Conservation (phyloP, 2,329 filamentous ascomycete genomes). For the Alternaria rosae region DNA sequence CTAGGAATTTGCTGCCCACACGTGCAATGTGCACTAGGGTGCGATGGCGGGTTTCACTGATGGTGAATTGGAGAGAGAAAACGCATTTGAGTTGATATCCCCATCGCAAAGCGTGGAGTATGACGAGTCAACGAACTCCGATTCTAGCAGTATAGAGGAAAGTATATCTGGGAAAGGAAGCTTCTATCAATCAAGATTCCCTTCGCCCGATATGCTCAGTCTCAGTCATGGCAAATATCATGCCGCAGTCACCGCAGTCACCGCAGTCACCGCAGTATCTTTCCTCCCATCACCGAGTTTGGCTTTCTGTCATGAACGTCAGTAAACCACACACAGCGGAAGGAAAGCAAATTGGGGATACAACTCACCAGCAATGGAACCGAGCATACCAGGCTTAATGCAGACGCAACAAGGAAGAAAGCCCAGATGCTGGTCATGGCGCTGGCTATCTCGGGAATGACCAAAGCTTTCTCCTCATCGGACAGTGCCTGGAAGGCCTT, state of each 20-base stretch:
- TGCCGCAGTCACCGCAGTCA: accelerated
- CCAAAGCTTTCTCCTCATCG: neutral
- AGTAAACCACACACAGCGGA: neutral
- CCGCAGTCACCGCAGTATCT: neutral
- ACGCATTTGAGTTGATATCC: too few species aligned
- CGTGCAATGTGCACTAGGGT: too few species aligned
- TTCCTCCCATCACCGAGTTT: neutral
- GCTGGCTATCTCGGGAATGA: neutral
- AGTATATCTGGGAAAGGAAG: neutral
- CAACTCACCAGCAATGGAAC: neutral
- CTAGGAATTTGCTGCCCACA: neutral
- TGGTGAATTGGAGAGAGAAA: too few species aligned
- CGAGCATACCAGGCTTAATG: neutral
- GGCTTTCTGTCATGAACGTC: neutral
- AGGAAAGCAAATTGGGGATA: neutral
- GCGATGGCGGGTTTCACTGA: too few species aligned
- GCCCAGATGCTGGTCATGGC: neutral
- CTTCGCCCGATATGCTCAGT: too few species aligned
- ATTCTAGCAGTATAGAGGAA: neutral
- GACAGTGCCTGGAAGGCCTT: neutral
- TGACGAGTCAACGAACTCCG: too few species aligned
- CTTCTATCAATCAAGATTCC: neutral
- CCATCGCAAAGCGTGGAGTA: too few species aligned
- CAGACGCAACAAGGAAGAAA: neutral
- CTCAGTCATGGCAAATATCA: accelerated